A percentile compares a stretch with the other conserved stretches of the same genome.
Conservation (phyloP, 2,329 filamentous ascomycete species). For the Cercospora berteroae region DNA sequence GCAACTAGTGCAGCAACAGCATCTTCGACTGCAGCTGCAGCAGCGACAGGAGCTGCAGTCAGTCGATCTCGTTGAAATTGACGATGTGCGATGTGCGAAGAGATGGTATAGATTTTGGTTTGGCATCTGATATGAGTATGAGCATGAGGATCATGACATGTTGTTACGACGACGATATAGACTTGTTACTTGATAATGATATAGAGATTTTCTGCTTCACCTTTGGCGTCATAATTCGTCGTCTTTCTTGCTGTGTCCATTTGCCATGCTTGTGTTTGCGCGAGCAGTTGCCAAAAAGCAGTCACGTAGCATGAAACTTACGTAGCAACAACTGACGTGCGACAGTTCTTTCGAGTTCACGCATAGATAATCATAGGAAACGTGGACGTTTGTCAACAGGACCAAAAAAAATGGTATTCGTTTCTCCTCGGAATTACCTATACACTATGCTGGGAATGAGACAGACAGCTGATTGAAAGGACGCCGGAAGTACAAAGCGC, state of each 20-base stretch:
- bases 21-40: not conserved
- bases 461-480: not conserved
- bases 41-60: not conserved
- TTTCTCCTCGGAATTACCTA: not conserved
- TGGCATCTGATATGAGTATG: not conserved
- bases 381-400: too few relatives aligned
- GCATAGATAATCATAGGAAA: too few relatives aligned
- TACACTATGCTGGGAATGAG: not conserved
- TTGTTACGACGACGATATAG: not conserved
- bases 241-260: too few relatives aligned
- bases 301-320: too few relatives aligned
- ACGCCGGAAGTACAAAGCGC: not conserved
- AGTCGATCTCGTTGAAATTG: not conserved
- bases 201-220: not conserved
- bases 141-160: not conserved
- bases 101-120: not conserved
- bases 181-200: not conserved
- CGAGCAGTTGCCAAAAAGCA: too few relatives aligned
- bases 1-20: not conserved
- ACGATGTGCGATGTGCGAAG: not conserved
- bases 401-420: not conserved
- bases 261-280: too few relatives aligned
- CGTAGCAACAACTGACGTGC: too few relatives aligned
- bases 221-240: too few relatives aligned
- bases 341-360: too few relatives aligned